Evolutionary conservation across 352 stramenopile genomes (phyloP), one percentile per base, ranked within the genome.

Genomic region (Globisporangium okanoganense): DNA sequence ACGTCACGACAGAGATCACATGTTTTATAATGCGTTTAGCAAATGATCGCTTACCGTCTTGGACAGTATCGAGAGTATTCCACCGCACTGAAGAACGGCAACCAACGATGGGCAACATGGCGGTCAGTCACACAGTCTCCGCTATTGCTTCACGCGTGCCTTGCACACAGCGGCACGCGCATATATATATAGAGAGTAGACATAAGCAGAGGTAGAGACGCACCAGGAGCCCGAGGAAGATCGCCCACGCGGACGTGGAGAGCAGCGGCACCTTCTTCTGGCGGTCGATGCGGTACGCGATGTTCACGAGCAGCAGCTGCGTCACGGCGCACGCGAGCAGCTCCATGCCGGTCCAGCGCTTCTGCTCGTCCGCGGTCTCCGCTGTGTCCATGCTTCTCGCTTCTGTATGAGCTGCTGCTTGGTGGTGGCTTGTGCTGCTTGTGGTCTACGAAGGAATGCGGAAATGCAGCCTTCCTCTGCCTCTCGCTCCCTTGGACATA

Each of bases 231-330:
- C 78, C 78, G 35, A 85, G 67, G 38, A 82, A 61, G 50, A 85
- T 86, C 35, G 78, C 78, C 68, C 76, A 88, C 0, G 76, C 64
- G 12, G 78, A 79, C 25, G 76, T 72, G 36, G 78, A 79, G 9
- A 88, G 33, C 29, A 78, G 66, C 48, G 75, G 76, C 31, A 63
- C 62, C 1, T n/a, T 40, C 48, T 73, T 74, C 22, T 56, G 55
- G 4, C 67, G 67, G 25, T 88, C 78, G 52, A 86, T 82, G 35
- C 70, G 63, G 58, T 86, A 88, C n/a, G 73, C 71, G 38, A 88
- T 72, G 70, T 73, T 70, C 25, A 88, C 76, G 33, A 88, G 59
- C 47, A 72, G 44, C 40, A 88, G 67, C 66, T 88, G 70, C 6
- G 79, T 62, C 40, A 81, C 48, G 27, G 74, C 74, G 35, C 69